These are phyloP conservation scores for Pseudogymnoascus sp. DNA, from an alignment of 2,329 filamentous ascomycete genomes.

Conservation along the genomic window DNA sequence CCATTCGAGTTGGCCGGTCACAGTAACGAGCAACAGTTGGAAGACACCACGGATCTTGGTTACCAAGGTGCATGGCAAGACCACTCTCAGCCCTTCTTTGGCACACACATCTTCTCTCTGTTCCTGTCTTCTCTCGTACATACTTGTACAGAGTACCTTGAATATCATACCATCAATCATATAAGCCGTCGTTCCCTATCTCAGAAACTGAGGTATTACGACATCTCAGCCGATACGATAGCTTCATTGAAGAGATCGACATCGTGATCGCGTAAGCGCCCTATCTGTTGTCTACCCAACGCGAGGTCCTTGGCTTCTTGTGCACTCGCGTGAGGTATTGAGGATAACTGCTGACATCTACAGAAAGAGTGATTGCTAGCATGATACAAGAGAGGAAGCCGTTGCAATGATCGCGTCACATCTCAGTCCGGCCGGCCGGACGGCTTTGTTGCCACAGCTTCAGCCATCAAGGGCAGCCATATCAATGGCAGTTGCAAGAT, in stretches of 20 bases:
- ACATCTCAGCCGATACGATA: not conserved
- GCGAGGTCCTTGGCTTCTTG: not conserved
- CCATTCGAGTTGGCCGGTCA: not conserved
- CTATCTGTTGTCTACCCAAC: not conserved
- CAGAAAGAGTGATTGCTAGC: not conserved
- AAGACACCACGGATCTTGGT: not conserved
- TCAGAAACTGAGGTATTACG: not conserved
- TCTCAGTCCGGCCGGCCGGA: conserved; percentile 16
- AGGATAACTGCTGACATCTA: not conserved
- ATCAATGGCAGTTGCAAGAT: conserved; percentile 14
- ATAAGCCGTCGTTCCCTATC: not conserved
- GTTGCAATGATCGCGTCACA: conserved; percentile 24
- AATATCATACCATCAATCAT: not conserved
- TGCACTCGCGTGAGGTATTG: not conserved
- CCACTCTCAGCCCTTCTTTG: conserved; percentile 5
- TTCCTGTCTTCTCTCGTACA: conserved; percentile 4
- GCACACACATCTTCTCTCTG: not conserved
- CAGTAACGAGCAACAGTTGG: not conserved
- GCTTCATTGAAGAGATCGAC: not conserved
- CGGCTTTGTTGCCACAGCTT: conserved; percentile 11
- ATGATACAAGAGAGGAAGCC: conserved; percentile 7
- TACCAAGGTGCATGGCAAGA: not conserved
- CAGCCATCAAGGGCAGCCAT: conserved; percentile 4
- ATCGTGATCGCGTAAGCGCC: not conserved
- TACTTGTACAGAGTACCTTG: conserved; percentile 3